Percentiles rank a stretch among this genome's conserved stretches.
Conservation (phyloP, 169 alveolate genomes). For the Neospora caninum region DNA sequence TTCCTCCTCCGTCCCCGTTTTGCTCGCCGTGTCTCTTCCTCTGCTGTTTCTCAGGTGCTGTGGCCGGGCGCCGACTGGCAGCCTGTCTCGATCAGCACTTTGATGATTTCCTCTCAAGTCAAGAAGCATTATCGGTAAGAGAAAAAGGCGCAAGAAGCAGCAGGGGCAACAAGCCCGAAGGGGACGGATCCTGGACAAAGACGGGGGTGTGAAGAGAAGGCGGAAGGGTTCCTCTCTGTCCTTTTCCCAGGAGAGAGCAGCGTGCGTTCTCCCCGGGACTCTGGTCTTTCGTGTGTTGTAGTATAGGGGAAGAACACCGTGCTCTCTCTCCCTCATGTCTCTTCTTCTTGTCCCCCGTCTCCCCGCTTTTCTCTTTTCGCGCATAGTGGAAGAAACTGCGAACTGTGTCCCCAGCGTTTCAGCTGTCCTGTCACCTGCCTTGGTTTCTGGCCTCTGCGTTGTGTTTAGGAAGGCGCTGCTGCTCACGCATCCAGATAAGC, state of each 20-base stretch:
- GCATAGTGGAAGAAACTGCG: too few species aligned
- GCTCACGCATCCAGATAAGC: conserved; percentile 52
- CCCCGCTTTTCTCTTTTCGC: too few species aligned
- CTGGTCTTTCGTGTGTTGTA: neutral
- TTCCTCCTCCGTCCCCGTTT: too few species aligned
- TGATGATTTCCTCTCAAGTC: conserved; percentile 33
- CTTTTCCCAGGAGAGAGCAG: too few species aligned
- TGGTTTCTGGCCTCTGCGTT: neutral
- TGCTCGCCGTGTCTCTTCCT: too few species aligned
- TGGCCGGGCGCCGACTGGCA: conserved; percentile 62
- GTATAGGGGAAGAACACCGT: neutral
- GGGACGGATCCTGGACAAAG: neutral
- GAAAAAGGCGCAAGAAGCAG: neutral
- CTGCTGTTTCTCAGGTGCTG: conserved; percentile 18
- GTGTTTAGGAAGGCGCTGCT: conserved; percentile 40
- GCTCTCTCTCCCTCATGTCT: too few species aligned
- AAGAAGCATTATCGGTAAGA: conserved; percentile 46
- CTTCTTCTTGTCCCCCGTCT: too few species aligned
- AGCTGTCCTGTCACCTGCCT: neutral
- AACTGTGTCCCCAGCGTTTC: neutral
- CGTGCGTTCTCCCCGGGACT: neutral
- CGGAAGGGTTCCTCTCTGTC: too few species aligned
- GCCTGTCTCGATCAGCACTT: conserved; percentile 45
- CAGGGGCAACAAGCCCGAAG: neutral
- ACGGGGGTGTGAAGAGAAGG: neutral